These are phyloP conservation scores for Scenedesmus sp. DNA, from an alignment of 163 green algal species.

Conservation along the genomic window DNA sequence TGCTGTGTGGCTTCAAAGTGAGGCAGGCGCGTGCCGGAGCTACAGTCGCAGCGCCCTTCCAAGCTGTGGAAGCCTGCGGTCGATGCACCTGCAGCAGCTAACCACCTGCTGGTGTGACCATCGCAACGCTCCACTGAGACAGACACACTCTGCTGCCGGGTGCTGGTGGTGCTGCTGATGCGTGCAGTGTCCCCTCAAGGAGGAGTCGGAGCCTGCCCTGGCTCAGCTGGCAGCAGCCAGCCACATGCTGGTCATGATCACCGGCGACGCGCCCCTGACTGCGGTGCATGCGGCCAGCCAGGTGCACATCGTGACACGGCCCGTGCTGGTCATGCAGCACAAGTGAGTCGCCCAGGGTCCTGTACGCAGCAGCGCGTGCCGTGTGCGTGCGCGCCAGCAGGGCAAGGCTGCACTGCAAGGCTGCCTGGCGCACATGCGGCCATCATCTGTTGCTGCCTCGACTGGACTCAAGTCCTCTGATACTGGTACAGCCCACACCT, in stretches of 20 bases:
- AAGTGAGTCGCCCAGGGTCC: no score
- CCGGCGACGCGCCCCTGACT: conserved; percentile 95
- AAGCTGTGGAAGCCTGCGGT: conserved; percentile 81
- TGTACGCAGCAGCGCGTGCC: no score
- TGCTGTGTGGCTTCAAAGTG: no score
- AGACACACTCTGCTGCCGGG: neutral
- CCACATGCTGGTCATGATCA: conserved; percentile 99
- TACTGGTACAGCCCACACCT: no score
- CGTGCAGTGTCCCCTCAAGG: conserved; percentile 77
- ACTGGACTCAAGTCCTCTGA: no score
- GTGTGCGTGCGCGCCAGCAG: no score
- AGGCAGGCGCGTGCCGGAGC: no score
- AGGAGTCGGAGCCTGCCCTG: conserved; percentile 84
- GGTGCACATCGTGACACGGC: conserved; percentile 81
- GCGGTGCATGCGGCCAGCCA: conserved; percentile 91
- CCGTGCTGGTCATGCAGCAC: conserved; percentile 74
- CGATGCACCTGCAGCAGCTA: conserved; percentile 41
- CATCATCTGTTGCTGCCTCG: no score
- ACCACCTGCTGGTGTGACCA: conserved; percentile 57
- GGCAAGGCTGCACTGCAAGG: no score
- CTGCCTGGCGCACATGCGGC: no score
- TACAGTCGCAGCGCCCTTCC: conserved; percentile 66
- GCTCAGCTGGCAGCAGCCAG: conserved; percentile 72
- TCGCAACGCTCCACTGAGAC: no score
- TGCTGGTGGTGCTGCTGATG: neutral